Evolutionary conservation across 208 protist species (phyloP).

Genomic region (Leishmania mexicana): DNA sequence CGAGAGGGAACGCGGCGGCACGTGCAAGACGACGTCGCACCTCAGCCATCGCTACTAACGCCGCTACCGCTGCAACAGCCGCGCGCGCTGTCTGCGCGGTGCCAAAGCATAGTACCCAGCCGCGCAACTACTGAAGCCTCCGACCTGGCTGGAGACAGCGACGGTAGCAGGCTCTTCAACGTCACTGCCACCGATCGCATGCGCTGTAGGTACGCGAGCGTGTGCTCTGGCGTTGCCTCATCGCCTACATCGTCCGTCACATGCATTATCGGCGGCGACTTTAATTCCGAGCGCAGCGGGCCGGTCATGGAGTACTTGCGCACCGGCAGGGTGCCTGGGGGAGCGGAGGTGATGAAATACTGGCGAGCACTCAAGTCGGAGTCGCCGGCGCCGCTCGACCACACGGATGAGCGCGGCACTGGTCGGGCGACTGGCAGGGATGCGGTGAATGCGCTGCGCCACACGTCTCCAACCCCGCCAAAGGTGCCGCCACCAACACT

Average conservation of each 20-base stretch:
- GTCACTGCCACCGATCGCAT: constrained; percentile 6
- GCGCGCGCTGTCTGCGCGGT: not conserved
- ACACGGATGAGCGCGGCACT: constrained; percentile 1
- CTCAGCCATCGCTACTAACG: not conserved
- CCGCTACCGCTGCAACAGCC: constrained; percentile 5
- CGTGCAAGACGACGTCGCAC: not conserved
- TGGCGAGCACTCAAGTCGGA: constrained; percentile 29
- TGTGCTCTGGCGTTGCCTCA: constrained; percentile 1
- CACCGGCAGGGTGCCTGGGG: constrained; percentile 35
- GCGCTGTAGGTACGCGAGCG: constrained; percentile 10
- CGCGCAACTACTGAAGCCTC: constrained; percentile 11
- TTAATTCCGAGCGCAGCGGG: constrained; percentile 72
- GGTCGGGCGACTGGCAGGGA: not conserved
- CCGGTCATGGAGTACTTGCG: constrained; percentile 56
- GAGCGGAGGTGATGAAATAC: constrained; percentile 44
- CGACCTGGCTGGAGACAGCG: constrained; percentile 1
- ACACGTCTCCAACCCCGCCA: not conserved
- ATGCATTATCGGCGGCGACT: constrained; percentile 79
- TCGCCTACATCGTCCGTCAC: constrained; percentile 24
- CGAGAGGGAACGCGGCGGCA: not conserved
- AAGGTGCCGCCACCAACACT: not conserved
- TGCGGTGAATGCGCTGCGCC: not conserved
- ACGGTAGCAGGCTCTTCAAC: constrained; percentile 1
- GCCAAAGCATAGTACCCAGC: not conserved
- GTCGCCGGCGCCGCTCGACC: constrained; percentile 13